Percentiles rank a stretch among this genome's conserved stretches.
phyloP scores from a whole-genome alignment of 2,329 filamentous ascomycete genomes.

The Penicillium sp. region DNA sequence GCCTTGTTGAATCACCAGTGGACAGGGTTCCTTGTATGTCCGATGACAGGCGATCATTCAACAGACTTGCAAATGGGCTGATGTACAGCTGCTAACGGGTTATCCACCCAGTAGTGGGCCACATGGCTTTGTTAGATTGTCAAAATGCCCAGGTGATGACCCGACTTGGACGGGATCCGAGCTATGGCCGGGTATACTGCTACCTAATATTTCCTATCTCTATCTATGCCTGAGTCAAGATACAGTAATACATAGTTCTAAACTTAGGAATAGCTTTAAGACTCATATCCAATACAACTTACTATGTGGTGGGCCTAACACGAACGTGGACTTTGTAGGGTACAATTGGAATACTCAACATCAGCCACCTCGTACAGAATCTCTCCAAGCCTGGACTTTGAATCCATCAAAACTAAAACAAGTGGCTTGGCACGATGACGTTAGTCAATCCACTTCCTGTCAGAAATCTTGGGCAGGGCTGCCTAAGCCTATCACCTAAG shows the following conservation, averaged over 20 bases:
- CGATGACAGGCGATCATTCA: slow-evolving; percentile 1
- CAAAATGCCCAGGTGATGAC: not conserved
- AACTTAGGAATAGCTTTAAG: not conserved
- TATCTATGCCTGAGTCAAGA: not conserved
- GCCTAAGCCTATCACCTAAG: not conserved
- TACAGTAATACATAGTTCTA: not conserved
- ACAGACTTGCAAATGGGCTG: not conserved
- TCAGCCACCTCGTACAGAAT: not conserved
- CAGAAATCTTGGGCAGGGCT: not conserved
- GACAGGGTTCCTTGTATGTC: not conserved
- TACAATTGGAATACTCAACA: not conserved
- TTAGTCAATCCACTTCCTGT: not conserved
- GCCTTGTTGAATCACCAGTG: not conserved
- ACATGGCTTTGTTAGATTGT: not conserved
- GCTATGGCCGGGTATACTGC: not conserved
- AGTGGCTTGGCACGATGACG: not conserved
- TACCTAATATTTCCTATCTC: not conserved
- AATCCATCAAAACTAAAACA: not conserved
- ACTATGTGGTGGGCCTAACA: not conserved
- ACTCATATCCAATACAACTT: not conserved
- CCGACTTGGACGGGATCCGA: not conserved
- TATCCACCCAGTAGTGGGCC: not conserved
- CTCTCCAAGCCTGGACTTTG: not conserved
- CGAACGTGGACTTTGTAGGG: not conserved
- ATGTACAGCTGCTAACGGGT: not conserved